Base-by-base conservation (phyloP, 179 eudicot species). In the Gypsophila paniculata region DNA sequence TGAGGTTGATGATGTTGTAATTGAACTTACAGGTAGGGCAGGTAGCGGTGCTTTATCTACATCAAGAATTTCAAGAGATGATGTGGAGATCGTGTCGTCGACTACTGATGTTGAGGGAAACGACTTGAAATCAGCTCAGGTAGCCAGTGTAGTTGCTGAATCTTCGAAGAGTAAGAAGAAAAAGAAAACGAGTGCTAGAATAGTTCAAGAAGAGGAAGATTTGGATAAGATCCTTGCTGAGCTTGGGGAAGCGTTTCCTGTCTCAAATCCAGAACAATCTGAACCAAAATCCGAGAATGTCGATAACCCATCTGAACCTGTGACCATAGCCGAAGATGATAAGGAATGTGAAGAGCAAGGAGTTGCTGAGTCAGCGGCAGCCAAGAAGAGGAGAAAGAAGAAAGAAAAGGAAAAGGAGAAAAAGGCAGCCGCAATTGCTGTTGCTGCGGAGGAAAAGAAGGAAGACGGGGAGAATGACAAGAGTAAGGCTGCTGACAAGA, bases 311-410 rank as follows among this genome's bases (percentile, higher is more conserved):
- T 61, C 77, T 39, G 87, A 86, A 81, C 73, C 90, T n/a, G 61
- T 70, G 58, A 77, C 57, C 9, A 15, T 36, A n/a, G 77, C 61
- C 61, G 83, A 80, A 42, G 85, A 53, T 75, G 89, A 83, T 32
- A 80, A 87, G 71, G 90, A 84, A 72, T 84, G 78, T 61, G 91
- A 81, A 48, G 96, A 81, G 55, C 90, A 72, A 63, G 95, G 85
- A 29, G 79, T 74, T 61, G 82, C 61, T 69, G 97, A 93, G 78
- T 85, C 93, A 46, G 93, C 90, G 8, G 93, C 97, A 23, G 88
- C 95, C 22, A 88, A 88, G 82, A 90, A 91, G 86, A 94, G 91
- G 85, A 91, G 85, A 74, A 94, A 94, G 84, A 89, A 94, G 82
- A 89, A 91, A 82, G 89, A 90, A 52, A 84, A 90, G 65, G 87